phyloP scores from a whole-genome alignment of 306 rosid genomes.

The Medicago ruthenica region DNA sequence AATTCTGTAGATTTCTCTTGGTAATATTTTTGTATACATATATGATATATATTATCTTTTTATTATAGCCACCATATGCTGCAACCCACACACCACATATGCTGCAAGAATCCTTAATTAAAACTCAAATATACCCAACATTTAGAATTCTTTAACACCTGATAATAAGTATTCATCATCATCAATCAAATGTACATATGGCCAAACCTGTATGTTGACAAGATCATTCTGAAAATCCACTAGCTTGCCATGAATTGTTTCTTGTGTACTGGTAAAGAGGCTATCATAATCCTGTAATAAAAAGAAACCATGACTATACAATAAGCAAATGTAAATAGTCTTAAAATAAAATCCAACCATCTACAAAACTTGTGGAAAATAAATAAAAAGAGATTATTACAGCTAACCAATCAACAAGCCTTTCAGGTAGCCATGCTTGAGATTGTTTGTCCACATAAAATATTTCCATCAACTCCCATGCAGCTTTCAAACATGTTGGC shows the following conservation, averaged over 20 bases:
- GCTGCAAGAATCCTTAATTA: not conserved
- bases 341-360: constrained; percentile 30
- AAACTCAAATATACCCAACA: constrained; percentile 12
- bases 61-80: not conserved
- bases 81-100: not conserved
- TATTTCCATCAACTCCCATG: constrained; percentile 93
- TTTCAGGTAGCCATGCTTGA: constrained; percentile 88
- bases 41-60: not conserved
- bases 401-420: constrained; percentile 95
- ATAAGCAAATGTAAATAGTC: constrained; percentile 12
- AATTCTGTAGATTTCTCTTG: not conserved
- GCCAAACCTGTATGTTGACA: constrained; percentile 72
- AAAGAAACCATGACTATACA: constrained; percentile 37
- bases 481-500: constrained; percentile 86
- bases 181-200: constrained; percentile 25
- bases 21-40: not conserved
- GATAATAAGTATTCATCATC: not conserved
- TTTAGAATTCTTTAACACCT: constrained; percentile 13
- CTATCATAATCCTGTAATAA: constrained; percentile 78
- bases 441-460: constrained; percentile 90
- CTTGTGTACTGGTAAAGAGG: constrained; percentile 74
- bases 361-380: constrained; percentile 20
- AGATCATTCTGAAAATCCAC: constrained; percentile 71
- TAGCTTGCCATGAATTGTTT: constrained; percentile 76
- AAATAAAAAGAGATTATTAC: constrained; percentile 64